Base-by-base conservation (phyloP, 2,329 filamentous ascomycete species). In the Colletotrichum spinosum region DNA sequence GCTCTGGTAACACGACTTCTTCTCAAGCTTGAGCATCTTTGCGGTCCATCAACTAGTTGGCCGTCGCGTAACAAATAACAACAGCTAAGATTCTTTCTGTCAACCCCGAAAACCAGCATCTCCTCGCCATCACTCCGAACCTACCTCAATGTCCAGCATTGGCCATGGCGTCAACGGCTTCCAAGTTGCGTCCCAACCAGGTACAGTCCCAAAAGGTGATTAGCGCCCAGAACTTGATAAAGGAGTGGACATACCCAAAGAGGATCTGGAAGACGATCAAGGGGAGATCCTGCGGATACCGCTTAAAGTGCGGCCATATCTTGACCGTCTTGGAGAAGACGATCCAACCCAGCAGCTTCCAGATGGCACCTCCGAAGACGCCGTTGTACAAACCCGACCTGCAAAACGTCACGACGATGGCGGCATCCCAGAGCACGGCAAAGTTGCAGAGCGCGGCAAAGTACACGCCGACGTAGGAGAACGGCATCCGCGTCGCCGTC, bases 171-270 rank as follows among this genome's bases (percentile, higher is more conserved):
- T 70, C 65, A 15, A 77, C 55, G 0, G 69, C 65, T 0, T 67
- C 64, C 10, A 83, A 71, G 42, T 79, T 71, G 4, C 80, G 74
- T 0, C 81, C 80, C 8, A 68, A 74, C 83, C 83, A 86, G 6
- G 55, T 68, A 33, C 73, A 77, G 55, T 83, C 75, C 72, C 75
- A 84, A 54, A 86, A 83, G 0, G 87, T 90, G 4, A 86, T 56
- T 25, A 85, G 55, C 0, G 86, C 85, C 70, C 81, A 86, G 0
- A 88, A 35, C 76, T 89, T 90, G 69, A 90, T 79, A 2, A 86
- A 70, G 34, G 83, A 83, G 71, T 90, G 88, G 42, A 78, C 73
- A 69, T 89, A 91, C 1, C 79, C 84, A 70, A 90, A 91, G 0
- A 79, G 9, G 12, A 89, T 70, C 49, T 85, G 83, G 0, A 72